These are phyloP conservation scores for Populus deltoides DNA, from an alignment of 345 rosid species.

Conservation along the genomic window DNA sequence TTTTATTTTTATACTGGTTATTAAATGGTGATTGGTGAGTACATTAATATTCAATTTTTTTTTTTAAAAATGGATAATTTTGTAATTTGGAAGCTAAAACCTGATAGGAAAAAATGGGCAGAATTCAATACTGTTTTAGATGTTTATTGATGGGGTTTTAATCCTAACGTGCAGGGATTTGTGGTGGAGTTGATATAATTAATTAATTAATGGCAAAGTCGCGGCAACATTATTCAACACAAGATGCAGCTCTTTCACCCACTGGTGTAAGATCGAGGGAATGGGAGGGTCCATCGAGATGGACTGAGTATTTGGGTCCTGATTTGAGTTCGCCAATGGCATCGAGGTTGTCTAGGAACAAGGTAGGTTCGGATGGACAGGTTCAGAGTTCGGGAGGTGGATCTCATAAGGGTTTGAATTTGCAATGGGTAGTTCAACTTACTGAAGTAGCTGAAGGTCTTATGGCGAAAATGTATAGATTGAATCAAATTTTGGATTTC, in stretches of 20 bases:
- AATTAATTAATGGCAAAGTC: constrained; percentile 57
- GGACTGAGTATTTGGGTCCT: constrained; percentile 93
- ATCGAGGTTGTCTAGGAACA: constrained; percentile 53
- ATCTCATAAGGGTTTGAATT: constrained; percentile 78
- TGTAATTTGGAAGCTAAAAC: not conserved
- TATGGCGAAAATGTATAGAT: constrained; percentile 94
- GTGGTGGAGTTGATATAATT: constrained; percentile 6
- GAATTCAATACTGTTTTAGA: not conserved
- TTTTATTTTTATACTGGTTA: not conserved
- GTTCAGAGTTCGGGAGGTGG: constrained; percentile 51
- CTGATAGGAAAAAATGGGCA: not conserved
- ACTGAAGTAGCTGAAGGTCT: constrained; percentile 92
- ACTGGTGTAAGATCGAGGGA: constrained; percentile 67
- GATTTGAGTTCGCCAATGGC: constrained; percentile 56
- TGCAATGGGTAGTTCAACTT: constrained; percentile 90
- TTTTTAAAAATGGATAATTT: not conserved
- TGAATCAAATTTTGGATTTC: constrained; percentile 86
- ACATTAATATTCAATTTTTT: not conserved
- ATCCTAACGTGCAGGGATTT: constrained; percentile 12
- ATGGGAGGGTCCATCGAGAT: constrained; percentile 89
- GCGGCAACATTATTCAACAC: constrained; percentile 53
- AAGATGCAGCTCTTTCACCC: constrained; percentile 55
- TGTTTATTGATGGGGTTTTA: not conserved
- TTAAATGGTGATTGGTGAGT: not conserved
- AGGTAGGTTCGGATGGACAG: constrained; percentile 56